Conservation (phyloP, 139 green algal genomes). For the Chlorella sp. region DNA sequence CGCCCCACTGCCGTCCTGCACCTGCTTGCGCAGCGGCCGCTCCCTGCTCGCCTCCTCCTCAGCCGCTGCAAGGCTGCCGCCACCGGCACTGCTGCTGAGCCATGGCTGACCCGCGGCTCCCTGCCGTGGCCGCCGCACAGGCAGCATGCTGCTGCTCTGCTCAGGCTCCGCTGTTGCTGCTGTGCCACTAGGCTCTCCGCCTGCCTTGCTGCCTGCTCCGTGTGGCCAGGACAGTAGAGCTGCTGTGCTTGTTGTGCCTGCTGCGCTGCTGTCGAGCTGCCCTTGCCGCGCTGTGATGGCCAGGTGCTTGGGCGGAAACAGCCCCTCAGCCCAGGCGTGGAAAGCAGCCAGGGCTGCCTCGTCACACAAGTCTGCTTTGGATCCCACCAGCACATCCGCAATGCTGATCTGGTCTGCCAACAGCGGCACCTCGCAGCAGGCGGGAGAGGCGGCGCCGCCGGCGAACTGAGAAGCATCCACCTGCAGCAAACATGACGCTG, state of each 20-base stretch:
- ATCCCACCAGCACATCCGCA: conserved; percentile 61
- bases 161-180: neutral
- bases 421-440: conserved; percentile 2
- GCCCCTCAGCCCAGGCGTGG: conserved; percentile 26
- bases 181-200: neutral
- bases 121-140: neutral
- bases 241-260: neutral
- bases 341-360: conserved; percentile 27
- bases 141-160: neutral
- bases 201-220: neutral
- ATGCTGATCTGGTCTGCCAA: conserved; percentile 52
- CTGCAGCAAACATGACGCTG: conserved; percentile 17
- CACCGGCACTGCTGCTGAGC: conserved; percentile 17
- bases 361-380: conserved; percentile 56
- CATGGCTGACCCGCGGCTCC: neutral
- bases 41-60: neutral
- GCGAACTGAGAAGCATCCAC: conserved; percentile 30
- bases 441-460: neutral
- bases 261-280: neutral
- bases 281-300: neutral
- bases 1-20: neutral
- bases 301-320: conserved; percentile 58
- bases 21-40: neutral
- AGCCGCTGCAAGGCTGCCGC: neutral
- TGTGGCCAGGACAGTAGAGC: neutral